These are phyloP conservation scores for Wickerhamiella qilinensis DNA, from an alignment of 805 yeast genomes.

Conservation along the genomic window DNA sequence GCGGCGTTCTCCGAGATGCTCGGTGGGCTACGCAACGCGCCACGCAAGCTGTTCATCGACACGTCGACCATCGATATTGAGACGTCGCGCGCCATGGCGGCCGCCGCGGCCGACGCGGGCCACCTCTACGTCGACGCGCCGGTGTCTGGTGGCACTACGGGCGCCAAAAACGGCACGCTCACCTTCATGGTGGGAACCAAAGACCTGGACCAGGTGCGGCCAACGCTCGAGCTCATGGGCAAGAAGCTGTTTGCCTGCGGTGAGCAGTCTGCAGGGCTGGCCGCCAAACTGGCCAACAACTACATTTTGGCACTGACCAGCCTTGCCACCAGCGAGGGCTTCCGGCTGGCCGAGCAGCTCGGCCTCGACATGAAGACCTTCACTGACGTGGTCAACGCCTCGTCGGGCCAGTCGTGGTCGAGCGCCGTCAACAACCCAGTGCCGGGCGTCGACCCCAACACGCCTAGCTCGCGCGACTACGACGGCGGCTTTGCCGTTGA, in stretches of 20 bases:
- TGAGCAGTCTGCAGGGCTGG: conserved; percentile 35
- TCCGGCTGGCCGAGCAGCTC: conserved; percentile 34
- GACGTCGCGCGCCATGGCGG: conserved; percentile 29
- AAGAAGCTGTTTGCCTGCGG: conserved; percentile 35
- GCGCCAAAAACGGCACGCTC: conserved; percentile 35
- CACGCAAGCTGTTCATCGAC: conserved; percentile 26
- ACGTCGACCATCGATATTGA: conserved; percentile 37
- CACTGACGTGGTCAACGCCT: conserved; percentile 33
- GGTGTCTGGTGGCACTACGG: conserved; percentile 39
- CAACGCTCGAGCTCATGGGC: conserved; percentile 30
- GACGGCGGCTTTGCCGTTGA: conserved; percentile 30
- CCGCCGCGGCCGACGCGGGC: conserved; percentile 17
- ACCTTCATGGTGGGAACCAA: conserved; percentile 36
- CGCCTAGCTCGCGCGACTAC: conserved; percentile 32
- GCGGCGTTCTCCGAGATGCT: conserved; percentile 27
- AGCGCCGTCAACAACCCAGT: conserved; percentile 39
- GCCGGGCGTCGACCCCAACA: conserved; percentile 29
- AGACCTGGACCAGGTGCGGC: conserved; percentile 12
- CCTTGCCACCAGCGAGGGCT: conserved; percentile 39
- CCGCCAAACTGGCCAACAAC: conserved; percentile 39
- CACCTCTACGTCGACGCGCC: conserved; percentile 35
- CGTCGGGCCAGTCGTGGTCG: conserved; percentile 41
- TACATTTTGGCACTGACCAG: conserved; percentile 37
- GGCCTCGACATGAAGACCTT: conserved; percentile 32
- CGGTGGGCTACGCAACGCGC: conserved; percentile 14